phyloP scores from a whole-genome alignment of 352 stramenopile species.

The Globisporangium polare region DNA sequence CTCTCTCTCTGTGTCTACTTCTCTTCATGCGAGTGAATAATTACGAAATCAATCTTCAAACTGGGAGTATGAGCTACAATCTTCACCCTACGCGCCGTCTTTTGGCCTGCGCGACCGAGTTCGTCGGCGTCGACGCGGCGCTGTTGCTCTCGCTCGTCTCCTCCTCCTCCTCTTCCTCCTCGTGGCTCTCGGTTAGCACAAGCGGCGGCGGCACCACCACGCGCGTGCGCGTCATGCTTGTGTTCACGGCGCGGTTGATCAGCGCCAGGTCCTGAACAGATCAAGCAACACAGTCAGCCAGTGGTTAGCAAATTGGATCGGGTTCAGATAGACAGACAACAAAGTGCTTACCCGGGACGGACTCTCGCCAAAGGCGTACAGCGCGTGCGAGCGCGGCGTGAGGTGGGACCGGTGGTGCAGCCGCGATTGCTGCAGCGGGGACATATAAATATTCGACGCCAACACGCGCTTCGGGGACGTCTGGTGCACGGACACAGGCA shows the following conservation, averaged over 20 bases:
- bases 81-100: conserved; percentile 14
- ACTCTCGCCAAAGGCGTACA: conserved; percentile 88
- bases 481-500: conserved; percentile 73
- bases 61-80: background rate
- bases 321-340: background rate
- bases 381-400: conserved; percentile 71
- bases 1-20: background rate
- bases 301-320: background rate
- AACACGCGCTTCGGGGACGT: conserved; percentile 77
- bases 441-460: conserved; percentile 85
- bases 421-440: conserved; percentile 70
- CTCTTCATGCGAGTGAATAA: background rate
- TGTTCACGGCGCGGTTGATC: conserved; percentile 77
- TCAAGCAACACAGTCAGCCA: background rate
- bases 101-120: conserved; percentile 13
- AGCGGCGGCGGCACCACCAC: conserved; percentile 16
- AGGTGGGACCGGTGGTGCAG: conserved; percentile 66
- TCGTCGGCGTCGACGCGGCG: conserved; percentile 19
- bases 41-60: background rate
- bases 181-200: conserved; percentile 8
- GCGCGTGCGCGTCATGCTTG: conserved; percentile 17
- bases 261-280: conserved; percentile 53
- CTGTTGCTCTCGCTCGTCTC: conserved; percentile 27
- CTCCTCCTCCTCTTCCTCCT: conserved; percentile 11
- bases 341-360: conserved; percentile 70